Evolutionary conservation across 1,284 basidiomycete genomes (phyloP).

Genomic region (Puccinia novopanici): DNA sequence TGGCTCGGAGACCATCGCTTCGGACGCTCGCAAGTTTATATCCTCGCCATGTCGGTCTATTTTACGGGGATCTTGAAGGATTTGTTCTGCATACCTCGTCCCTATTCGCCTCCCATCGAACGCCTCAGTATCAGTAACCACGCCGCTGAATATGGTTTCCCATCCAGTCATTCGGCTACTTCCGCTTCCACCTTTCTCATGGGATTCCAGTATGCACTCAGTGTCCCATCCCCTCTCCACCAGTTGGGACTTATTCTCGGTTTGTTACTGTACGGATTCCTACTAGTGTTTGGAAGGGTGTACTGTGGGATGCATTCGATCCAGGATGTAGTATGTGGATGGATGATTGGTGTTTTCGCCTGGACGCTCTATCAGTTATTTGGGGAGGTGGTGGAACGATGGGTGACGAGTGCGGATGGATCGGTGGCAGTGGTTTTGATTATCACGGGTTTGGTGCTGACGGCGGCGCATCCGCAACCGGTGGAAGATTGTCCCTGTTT

Average conservation of each 20-base stretch:
- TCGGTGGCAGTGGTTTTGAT: constrained; percentile 71
- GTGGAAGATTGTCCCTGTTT: constrained; percentile 96
- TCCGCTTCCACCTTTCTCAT: constrained; percentile 80
- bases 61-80: constrained; percentile 63
- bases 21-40: constrained; percentile 55
- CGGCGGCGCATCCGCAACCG: constrained; percentile 80
- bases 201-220: background rate
- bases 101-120: constrained; percentile 84
- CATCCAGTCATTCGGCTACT: constrained; percentile 93
- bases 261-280: constrained; percentile 69
- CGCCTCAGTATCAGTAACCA: constrained; percentile 66
- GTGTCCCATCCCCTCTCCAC: background rate
- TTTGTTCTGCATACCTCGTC: constrained; percentile 83
- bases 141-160: constrained; percentile 79
- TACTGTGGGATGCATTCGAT: constrained; percentile 65
- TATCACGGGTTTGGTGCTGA: constrained; percentile 69
- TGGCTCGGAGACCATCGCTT: constrained; percentile 22
- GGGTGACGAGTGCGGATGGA: background rate
- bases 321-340: constrained; percentile 58
- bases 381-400: constrained; percentile 20
- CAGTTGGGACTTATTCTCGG: constrained; percentile 60
- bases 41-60: constrained; percentile 59
- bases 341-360: constrained; percentile 55
- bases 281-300: constrained; percentile 82
- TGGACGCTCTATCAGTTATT: constrained; percentile 52